Base-by-base conservation (phyloP, 176 grass and related monocot species). In the Oryza glaberrima region DNA sequence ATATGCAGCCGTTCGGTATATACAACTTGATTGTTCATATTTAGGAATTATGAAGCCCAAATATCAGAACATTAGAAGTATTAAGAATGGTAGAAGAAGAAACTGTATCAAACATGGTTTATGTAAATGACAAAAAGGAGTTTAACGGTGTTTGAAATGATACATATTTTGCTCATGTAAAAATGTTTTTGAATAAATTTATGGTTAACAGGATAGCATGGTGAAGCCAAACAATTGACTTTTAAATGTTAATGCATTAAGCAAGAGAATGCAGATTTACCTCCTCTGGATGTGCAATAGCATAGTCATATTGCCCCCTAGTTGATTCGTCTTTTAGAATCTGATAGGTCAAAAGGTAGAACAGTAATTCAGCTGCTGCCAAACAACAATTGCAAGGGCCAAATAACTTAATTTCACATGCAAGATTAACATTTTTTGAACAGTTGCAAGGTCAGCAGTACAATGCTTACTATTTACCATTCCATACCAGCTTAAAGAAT, bases 221-320 rank as follows among this genome's bases (percentile, higher is more conserved):
- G n/a, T 51, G 72, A 72, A 52, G 41, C 7, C 14, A 61, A 1
- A 69, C 30, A 85, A 76, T 49, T 63, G 56, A 25, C n/a, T 7
- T 43, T 40, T 51, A 22, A 61, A 61, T 68, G 65, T 46, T 35
- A 54, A 47, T 17, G 15, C 12, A 84, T 65, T 8, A 40, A 75
- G 9, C 7, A 76, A 69, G 12, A 25, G 26, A 69, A 67, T 41
- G 77, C 40, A 75, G 12, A 46, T 46, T 86, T 90, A 98, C 96
- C 96, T 98, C 93, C 77, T 98, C 91, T n/a, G 93, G 96, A 90
- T 98, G 96, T 69, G 89, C 96, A 90, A 98, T 95, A 67, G 96
- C 96, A 95, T 95, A 98, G 73, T 98, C 92, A 87, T 95, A 98
- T 47, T 98, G 85, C 82, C 90, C 74, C 80, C 96, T 88, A 83